Evolutionary conservation across 2,329 filamentous ascomycete genomes (phyloP), one percentile per base, ranked within the genome.

Genomic region (Ceratocystis variospora): DNA sequence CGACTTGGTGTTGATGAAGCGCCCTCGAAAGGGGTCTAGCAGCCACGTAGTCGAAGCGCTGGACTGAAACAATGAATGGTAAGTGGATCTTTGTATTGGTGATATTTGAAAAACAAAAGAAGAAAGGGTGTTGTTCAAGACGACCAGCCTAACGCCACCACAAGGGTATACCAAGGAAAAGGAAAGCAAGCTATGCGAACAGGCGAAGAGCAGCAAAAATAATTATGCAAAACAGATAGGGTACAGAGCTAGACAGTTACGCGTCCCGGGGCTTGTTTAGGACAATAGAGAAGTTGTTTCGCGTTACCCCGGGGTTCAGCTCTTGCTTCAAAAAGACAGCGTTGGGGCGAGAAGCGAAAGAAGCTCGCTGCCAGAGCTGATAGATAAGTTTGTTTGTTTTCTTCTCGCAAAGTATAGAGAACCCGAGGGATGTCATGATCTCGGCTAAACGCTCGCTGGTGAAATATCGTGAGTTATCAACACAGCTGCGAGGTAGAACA

Each of bases 231-330:
- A 3, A 25, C 37, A 50, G 10, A 61, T 5, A 28, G 3, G 19
- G 17, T 12, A 44, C 22, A 19, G 15, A 15, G 5, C 31, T 3
- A 33, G 4, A 37, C 12, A 1, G 6, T 25, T 19, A 59, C n/a
- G 28, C 8, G 15, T 19, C 33, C 15, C 5, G 55, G n/a, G 55
- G 28, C 22, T 53, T 25, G 7, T 79, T 78, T 68, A 96, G 74
- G 17, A 90, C 82, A 71, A 97, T 86, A 15, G 88, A 85, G 75
- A 97, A 99, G 73, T 99, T 97, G 76, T 99, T 99, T 73, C 91
- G 84, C 28, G 80, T 82, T 64, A 79, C 78, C 10, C 92, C 92
- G 25, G 89, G 82, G 68, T 89, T 87, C 50, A 96, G 74, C 73
- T 94, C 87, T 68, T 83, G 82, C 76, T 97, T 97, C 68, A 80